phyloP scores from a whole-genome alignment of 805 yeast species.

The Metschnikowia kunwiensis region DNA sequence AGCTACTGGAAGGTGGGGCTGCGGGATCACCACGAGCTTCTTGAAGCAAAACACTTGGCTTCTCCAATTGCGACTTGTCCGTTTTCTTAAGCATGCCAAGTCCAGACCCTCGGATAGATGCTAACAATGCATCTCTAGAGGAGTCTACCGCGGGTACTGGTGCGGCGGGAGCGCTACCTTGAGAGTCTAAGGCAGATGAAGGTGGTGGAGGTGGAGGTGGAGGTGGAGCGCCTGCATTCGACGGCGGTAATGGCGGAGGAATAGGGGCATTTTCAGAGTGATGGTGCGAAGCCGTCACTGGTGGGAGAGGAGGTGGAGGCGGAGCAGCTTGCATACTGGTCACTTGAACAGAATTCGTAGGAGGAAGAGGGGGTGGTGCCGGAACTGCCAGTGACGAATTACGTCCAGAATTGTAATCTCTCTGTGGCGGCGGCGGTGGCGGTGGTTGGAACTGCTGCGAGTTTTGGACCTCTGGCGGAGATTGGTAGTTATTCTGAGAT shows the following conservation, averaged over 20 bases:
- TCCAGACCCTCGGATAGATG: constrained; percentile 83
- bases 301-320: constrained; percentile 20
- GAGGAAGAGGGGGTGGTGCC: constrained; percentile 21
- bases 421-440: constrained; percentile 18
- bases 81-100: constrained; percentile 66
- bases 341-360: constrained; percentile 18
- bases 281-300: constrained; percentile 13
- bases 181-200: neutral
- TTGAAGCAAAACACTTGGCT: constrained; percentile 67
- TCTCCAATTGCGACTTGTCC: constrained; percentile 80
- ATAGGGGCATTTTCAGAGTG: constrained; percentile 23
- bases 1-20: constrained; percentile 29
- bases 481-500: neutral
- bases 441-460: constrained; percentile 5
- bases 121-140: constrained; percentile 76
- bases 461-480: no score
- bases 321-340: constrained; percentile 5
- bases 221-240: constrained; percentile 1
- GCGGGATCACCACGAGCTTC: constrained; percentile 66
- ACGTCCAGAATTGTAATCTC: constrained; percentile 21
- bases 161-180: constrained; percentile 16
- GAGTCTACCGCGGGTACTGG: constrained; percentile 40
- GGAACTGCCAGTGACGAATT: constrained; percentile 21
- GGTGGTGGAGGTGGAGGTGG: constrained; percentile 22
- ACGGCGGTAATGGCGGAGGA: constrained; percentile 23